Evolutionary conservation across 2,329 filamentous ascomycete species (phyloP).

Genomic region (Aurifilum marmelostoma): DNA sequence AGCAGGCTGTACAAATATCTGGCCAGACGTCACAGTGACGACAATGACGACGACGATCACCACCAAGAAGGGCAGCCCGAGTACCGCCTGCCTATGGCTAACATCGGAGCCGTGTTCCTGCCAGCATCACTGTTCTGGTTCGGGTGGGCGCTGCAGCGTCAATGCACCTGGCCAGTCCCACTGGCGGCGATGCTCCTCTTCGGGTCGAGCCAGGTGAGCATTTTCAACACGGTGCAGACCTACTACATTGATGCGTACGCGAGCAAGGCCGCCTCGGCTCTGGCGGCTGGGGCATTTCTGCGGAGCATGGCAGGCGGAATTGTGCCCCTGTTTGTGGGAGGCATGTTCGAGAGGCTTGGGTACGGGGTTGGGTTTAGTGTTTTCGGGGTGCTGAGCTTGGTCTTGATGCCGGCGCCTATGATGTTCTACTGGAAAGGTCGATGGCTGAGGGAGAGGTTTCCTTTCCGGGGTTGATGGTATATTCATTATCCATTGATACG

Average conservation of each 20-base stretch:
- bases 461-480: not conserved
- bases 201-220: constrained; percentile 4
- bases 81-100: constrained; percentile 2
- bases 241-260: not conserved
- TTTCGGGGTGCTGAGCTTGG: not conserved
- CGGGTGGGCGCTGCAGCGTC: not conserved
- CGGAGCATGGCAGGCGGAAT: constrained; percentile 1
- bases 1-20: not conserved
- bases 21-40: not conserved
- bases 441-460: not conserved
- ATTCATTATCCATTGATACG: too few relatives aligned
- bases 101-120: not conserved
- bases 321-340: not conserved
- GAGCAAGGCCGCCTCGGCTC: not conserved
- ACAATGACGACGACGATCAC: too few relatives aligned
- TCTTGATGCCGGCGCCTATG: constrained; percentile 4
- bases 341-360: not conserved
- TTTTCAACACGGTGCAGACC: constrained; percentile 7
- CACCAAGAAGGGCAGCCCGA: not conserved
- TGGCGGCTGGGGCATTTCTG: not conserved
- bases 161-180: not conserved
- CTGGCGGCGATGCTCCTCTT: not conserved
- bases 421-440: constrained; percentile 7
- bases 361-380: not conserved
- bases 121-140: not conserved